A percentile compares a stretch with the other conserved stretches of the same genome.
These are phyloP conservation scores for Tuber brumale DNA, from an alignment of 495 filamentous ascomycete species.

Conservation along the genomic window DNA sequence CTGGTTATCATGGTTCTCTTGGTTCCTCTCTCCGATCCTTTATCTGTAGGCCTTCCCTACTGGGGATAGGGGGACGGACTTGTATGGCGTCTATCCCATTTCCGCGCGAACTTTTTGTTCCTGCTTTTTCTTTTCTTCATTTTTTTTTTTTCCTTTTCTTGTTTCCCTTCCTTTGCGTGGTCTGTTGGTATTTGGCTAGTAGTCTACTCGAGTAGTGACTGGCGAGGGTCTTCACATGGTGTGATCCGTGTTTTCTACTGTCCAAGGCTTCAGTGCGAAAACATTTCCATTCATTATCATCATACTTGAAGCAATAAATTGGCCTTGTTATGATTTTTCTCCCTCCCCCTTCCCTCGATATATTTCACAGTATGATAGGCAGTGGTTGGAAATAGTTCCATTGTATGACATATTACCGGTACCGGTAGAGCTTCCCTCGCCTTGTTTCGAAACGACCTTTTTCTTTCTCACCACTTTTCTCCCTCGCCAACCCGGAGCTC, in stretches of 20 bases:
- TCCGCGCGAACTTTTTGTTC: not conserved
- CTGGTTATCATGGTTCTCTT: not conserved
- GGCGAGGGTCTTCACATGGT: not conserved
- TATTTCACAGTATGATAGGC: not conserved
- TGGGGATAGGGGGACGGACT: not conserved
- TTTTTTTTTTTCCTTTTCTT: not conserved
- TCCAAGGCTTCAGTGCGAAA: not conserved
- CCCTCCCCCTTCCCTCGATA: not conserved
- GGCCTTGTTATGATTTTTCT: not conserved
- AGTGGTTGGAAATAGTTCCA: not conserved
- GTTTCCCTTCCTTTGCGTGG: not conserved
- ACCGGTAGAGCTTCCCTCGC: not conserved
- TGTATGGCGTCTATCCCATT: not conserved
- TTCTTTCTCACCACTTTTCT: not conserved
- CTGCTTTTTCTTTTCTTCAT: not conserved
- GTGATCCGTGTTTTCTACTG: not conserved
- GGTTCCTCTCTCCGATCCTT: not conserved
- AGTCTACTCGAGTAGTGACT: no score
- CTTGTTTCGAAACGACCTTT: slow-evolving; percentile 1
- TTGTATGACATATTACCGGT: not conserved
- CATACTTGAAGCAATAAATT: not conserved
- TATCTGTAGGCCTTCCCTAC: not conserved
- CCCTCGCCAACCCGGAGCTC: not conserved
- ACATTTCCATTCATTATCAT: not conserved
- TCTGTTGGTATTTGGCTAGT: not conserved